phyloP scores from a whole-genome alignment of 805 yeast genomes.

The Starmera quercuum region DNA sequence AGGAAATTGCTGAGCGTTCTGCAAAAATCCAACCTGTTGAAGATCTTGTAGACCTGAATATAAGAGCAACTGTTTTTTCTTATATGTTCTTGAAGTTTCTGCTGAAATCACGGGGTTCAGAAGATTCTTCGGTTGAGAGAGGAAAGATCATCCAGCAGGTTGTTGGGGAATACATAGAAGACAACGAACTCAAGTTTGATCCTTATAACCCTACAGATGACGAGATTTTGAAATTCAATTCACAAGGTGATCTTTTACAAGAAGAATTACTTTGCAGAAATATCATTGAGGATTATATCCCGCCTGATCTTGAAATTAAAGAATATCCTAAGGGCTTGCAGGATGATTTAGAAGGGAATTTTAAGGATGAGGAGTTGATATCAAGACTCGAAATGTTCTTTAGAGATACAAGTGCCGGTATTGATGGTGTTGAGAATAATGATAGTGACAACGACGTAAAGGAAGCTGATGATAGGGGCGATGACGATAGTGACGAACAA shows the following conservation, averaged over 20 bases:
- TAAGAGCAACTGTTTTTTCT: conserved; percentile 15
- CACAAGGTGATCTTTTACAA: conserved; percentile 20
- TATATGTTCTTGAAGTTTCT: conserved; percentile 8
- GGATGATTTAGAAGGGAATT: conserved; percentile 2
- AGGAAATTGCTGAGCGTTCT: no score
- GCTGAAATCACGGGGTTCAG: conserved; percentile 1
- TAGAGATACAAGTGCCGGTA: conserved; percentile 16
- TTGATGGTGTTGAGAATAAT: conserved; percentile 14
- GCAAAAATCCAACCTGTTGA: conserved; percentile 1
- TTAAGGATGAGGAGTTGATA: conserved; percentile 16
- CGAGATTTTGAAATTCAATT: conserved; percentile 9
- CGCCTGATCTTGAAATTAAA: conserved; percentile 11
- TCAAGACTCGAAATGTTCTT: conserved; percentile 17
- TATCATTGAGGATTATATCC: conserved; percentile 14
- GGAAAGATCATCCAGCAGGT: conserved; percentile 4
- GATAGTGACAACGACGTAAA: conserved; percentile 2
- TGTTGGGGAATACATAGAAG: background rate
- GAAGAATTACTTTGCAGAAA: conserved; percentile 17
- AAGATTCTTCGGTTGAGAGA: background rate
- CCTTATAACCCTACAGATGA: conserved; percentile 6
- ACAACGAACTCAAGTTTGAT: background rate
- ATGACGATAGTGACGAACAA: conserved; percentile 14
- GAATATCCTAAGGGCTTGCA: conserved; percentile 1
- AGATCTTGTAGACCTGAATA: conserved; percentile 10
- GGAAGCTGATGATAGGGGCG: conserved; percentile 9